Conservation (phyloP, 2,329 filamentous ascomycete species). For the Grosmannia serpens region DNA sequence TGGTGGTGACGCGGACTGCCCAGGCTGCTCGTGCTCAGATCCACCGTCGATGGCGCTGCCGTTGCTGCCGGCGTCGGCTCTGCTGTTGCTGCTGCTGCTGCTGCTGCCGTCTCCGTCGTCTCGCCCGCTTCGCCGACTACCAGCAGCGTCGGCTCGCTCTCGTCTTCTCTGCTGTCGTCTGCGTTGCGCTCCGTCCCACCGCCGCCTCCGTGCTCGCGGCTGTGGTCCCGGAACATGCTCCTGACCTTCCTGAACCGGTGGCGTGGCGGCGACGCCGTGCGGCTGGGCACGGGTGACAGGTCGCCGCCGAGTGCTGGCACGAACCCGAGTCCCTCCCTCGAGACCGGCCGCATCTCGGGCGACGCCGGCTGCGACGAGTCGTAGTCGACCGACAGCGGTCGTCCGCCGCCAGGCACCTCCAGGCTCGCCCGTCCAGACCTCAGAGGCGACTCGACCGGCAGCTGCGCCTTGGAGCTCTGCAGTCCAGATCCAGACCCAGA, state of each 20-base stretch:
- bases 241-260: constrained; percentile 47
- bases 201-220: constrained; percentile 27
- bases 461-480: neutral
- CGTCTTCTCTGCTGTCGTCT: constrained; percentile 19
- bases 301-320: constrained; percentile 51
- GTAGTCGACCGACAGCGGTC: constrained; percentile 30
- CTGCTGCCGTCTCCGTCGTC: constrained; percentile 16
- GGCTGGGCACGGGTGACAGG: constrained; percentile 50
- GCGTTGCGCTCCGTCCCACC: too few relatives aligned
- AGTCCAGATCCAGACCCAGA: too few relatives aligned
- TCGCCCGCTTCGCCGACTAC: neutral
- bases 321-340: constrained; percentile 31
- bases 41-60: neutral
- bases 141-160: neutral
- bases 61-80: neutral
- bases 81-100: constrained; percentile 1
- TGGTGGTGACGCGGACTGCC: constrained; percentile 23
- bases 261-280: constrained; percentile 50
- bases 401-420: constrained; percentile 30
- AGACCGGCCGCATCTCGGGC: constrained; percentile 33
- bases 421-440: constrained; percentile 30
- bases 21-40: constrained; percentile 9
- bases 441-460: neutral
- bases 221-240: constrained; percentile 43
- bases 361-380: constrained; percentile 38